Evolutionary conservation across 1,284 basidiomycete species (phyloP).

Genomic region (Microbotryum scabiosae): DNA sequence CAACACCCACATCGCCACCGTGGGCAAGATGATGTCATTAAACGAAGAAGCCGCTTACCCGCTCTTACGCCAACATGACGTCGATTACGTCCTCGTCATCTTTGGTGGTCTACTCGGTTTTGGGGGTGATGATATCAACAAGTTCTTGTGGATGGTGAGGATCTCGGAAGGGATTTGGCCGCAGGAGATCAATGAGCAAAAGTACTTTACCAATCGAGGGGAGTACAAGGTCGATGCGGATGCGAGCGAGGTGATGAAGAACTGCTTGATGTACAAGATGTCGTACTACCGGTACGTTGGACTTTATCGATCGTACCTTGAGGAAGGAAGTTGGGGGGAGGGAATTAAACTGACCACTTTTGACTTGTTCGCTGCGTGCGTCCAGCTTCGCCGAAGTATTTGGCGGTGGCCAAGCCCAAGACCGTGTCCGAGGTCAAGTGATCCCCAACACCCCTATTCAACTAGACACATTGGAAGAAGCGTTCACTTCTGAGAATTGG

Average conservation of each 20-base stretch:
- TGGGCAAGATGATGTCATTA: slow-evolving; percentile 94
- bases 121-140: slow-evolving; percentile 99
- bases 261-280: slow-evolving; percentile 84
- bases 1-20: slow-evolving; percentile 87
- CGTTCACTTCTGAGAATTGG: slow-evolving; percentile 97
- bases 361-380: too few species aligned
- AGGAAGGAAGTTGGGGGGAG: slow-evolving; percentile 17
- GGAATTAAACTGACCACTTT: too few species aligned
- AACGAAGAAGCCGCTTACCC: slow-evolving; percentile 92
- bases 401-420: slow-evolving; percentile 61
- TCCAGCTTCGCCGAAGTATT: slow-evolving; percentile 75
- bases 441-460: slow-evolving; percentile 68
- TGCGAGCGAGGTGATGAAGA: slow-evolving; percentile 83
- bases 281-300: slow-evolving; percentile 71
- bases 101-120: slow-evolving; percentile 96
- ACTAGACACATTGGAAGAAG: slow-evolving; percentile 87
- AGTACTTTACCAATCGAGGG: slow-evolving; percentile 88
- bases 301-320: slow-evolving; percentile 1
- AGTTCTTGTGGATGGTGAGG: slow-evolving; percentile 71
- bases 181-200: slow-evolving; percentile 88
- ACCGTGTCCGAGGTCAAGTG: slow-evolving; percentile 74
- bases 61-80: slow-evolving; percentile 93
- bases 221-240: slow-evolving; percentile 88
- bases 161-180: slow-evolving; percentile 99
- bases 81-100: slow-evolving; percentile 95